These are phyloP conservation scores for Nyctanthes arbortristis DNA, from an alignment of 257 asterid genomes.

Conservation along the genomic window DNA sequence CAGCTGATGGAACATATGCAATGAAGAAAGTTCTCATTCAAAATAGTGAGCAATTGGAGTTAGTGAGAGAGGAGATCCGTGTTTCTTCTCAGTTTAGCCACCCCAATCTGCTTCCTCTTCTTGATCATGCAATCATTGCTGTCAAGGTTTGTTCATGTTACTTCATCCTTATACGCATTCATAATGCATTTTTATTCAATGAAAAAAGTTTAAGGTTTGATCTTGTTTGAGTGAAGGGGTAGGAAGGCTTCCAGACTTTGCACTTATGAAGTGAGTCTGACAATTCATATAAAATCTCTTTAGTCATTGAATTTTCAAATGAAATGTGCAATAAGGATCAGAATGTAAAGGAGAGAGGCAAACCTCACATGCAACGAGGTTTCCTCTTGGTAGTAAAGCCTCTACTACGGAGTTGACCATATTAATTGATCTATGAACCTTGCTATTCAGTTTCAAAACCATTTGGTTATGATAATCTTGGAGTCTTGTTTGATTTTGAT, in stretches of 20 bases:
- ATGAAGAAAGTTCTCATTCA: slow-evolving; percentile 98
- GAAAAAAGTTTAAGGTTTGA: slow-evolving; percentile 5
- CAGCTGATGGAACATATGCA: slow-evolving; percentile 98
- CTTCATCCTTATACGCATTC: background rate
- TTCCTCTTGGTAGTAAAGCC: too few species aligned
- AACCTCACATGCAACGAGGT: too few species aligned
- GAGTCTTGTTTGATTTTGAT: too few species aligned
- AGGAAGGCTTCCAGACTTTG: background rate
- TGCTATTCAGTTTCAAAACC: too few species aligned
- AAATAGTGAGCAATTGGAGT: slow-evolving; percentile 76
- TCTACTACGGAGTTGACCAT: too few species aligned
- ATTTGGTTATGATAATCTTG: too few species aligned
- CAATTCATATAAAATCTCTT: too few species aligned
- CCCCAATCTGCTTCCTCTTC: slow-evolving; percentile 96
- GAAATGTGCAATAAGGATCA: too few species aligned
- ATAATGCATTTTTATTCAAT: background rate
- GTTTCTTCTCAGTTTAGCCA: slow-evolving; percentile 88
- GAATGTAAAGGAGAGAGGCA: too few species aligned
- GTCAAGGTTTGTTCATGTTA: slow-evolving; percentile 57
- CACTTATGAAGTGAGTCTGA: too few species aligned
- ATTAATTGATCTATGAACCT: too few species aligned
- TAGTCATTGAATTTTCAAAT: too few species aligned
- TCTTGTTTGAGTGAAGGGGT: slow-evolving; percentile 20
- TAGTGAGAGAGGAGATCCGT: slow-evolving; percentile 91
- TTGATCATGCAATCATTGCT: slow-evolving; percentile 93